phyloP scores from a whole-genome alignment of 1,284 basidiomycete species.

The Megacollybia platyphylla region DNA sequence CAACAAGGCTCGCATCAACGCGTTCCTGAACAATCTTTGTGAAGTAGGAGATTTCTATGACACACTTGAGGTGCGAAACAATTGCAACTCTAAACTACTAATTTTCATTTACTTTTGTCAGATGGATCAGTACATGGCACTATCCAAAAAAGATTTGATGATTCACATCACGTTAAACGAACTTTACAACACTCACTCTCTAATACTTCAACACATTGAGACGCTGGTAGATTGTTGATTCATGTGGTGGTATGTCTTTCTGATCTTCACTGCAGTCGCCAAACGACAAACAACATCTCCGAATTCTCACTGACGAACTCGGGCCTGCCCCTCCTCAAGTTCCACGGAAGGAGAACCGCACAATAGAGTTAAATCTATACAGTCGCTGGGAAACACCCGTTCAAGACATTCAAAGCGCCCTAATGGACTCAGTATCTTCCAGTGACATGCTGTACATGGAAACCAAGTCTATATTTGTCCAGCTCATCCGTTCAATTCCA shows the following conservation, averaged over 20 bases:
- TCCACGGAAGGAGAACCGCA: conserved; percentile 93
- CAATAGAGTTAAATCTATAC: conserved; percentile 87
- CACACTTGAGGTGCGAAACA: conserved; percentile 73
- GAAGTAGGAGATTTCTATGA: conserved; percentile 99
- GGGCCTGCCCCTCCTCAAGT: conserved; percentile 89
- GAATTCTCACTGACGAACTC: conserved; percentile 92
- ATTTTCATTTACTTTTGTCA: conserved; percentile 16
- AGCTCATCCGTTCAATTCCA: conserved; percentile 91
- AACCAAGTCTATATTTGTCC: conserved; percentile 98
- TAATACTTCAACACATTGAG: conserved; percentile 92
- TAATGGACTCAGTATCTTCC: conserved; percentile 96
- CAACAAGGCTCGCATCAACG: conserved; percentile 95
- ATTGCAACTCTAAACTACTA: not conserved
- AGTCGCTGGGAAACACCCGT: conserved; percentile 99
- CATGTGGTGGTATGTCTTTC: conserved; percentile 5
- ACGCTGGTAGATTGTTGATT: conserved; percentile 54
- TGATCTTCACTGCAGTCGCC: conserved; percentile 54
- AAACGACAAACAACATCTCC: conserved; percentile 94
- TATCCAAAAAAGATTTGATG: conserved; percentile 96
- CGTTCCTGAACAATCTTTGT: conserved; percentile 92
- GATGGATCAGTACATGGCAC: conserved; percentile 99
- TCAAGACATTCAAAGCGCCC: conserved; percentile 90
- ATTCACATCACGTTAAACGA: conserved; percentile 99
- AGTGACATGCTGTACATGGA: conserved; percentile 99
- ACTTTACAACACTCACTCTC: conserved; percentile 93